A percentile compares a stretch with the other conserved stretches of the same genome.
phyloP scores from a whole-genome alignment of 2,329 filamentous ascomycete genomes.

The Penicillium sp. region DNA sequence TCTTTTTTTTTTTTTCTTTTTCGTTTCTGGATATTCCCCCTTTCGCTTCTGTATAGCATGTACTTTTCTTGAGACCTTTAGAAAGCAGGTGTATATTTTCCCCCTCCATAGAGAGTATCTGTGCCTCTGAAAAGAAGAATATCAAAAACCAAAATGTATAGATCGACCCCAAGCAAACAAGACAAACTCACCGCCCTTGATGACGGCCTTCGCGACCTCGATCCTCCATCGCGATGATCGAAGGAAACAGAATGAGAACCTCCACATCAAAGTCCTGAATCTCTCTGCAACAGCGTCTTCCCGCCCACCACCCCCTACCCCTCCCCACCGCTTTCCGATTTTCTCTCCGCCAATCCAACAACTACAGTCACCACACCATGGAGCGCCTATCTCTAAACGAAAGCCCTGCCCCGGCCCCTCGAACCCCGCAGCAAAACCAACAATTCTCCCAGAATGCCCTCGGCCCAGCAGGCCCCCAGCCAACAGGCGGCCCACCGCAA shows the following conservation, averaged over 20 bases:
- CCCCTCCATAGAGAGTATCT: neutral
- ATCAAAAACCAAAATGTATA: constrained; percentile 1
- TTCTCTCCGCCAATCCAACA: constrained; percentile 11
- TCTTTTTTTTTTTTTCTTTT: constrained; percentile 8
- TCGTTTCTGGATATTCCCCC: constrained; percentile 19
- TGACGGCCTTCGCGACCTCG: constrained; percentile 13
- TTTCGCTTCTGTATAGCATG: constrained; percentile 12
- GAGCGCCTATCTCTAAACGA: constrained; percentile 41
- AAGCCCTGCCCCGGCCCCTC: constrained; percentile 28
- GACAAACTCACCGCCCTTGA: constrained; percentile 26
- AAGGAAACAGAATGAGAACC: constrained; percentile 20
- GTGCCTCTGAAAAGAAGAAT: neutral
- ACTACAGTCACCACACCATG: constrained; percentile 27
- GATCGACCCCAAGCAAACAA: constrained; percentile 19
- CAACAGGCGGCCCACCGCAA: constrained; percentile 46
- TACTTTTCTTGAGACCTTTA: constrained; percentile 3
- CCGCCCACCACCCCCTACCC: neutral
- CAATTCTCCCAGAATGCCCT: constrained; percentile 30
- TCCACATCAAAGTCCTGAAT: neutral
- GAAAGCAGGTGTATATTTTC: neutral
- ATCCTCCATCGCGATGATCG: constrained; percentile 1
- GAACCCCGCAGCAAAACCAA: constrained; percentile 28
- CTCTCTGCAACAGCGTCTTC: neutral
- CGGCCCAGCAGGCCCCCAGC: constrained; percentile 28
- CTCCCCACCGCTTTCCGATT: constrained; percentile 8